A percentile compares a stretch with the other conserved stretches of the same genome.
phyloP scores from a whole-genome alignment of 495 filamentous ascomycete genomes.

The Penicillium salamii region DNA sequence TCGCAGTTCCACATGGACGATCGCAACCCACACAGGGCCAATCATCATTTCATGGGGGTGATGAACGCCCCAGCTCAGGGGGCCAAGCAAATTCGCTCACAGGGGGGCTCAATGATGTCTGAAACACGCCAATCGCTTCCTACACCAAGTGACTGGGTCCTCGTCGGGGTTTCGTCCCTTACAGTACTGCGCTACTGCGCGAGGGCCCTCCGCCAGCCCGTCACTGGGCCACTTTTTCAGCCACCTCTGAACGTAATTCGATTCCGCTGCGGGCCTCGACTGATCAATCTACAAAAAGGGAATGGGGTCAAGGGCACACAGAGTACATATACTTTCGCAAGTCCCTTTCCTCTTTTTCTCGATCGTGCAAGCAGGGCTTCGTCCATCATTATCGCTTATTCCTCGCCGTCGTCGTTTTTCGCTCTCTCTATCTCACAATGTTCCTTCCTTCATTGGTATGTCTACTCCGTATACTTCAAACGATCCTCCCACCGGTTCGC shows the following conservation, averaged over 20 bases:
- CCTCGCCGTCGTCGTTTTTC: constrained; percentile 9
- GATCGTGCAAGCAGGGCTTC: constrained; percentile 29
- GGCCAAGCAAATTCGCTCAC: constrained; percentile 1
- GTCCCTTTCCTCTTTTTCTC: constrained; percentile 1
- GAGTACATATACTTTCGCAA: constrained; percentile 14
- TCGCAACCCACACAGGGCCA: constrained; percentile 3
- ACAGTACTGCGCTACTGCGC: neutral
- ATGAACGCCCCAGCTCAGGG: constrained; percentile 2
- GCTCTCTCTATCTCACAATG: constrained; percentile 23
- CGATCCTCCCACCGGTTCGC: neutral
- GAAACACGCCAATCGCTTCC: constrained; percentile 5
- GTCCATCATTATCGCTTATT: constrained; percentile 11
- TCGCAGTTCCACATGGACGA: constrained; percentile 7
- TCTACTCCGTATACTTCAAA: no score
- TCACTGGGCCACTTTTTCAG: constrained; percentile 10
- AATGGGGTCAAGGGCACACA: constrained; percentile 5
- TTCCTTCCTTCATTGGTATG: constrained; percentile 27
- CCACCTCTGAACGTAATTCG: constrained; percentile 2
- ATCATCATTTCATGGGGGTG: neutral
- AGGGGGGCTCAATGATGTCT: neutral
- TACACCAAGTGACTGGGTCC: neutral
- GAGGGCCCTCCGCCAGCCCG: constrained; percentile 2
- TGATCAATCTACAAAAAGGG: constrained; percentile 3
- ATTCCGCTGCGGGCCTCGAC: constrained; percentile 5
- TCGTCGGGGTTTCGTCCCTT: constrained; percentile 5